A percentile compares a stretch with the other conserved stretches of the same genome.
Evolutionary conservation across 2,329 filamentous ascomycete species (phyloP).

Genomic region (Bipolaris bicolor): DNA sequence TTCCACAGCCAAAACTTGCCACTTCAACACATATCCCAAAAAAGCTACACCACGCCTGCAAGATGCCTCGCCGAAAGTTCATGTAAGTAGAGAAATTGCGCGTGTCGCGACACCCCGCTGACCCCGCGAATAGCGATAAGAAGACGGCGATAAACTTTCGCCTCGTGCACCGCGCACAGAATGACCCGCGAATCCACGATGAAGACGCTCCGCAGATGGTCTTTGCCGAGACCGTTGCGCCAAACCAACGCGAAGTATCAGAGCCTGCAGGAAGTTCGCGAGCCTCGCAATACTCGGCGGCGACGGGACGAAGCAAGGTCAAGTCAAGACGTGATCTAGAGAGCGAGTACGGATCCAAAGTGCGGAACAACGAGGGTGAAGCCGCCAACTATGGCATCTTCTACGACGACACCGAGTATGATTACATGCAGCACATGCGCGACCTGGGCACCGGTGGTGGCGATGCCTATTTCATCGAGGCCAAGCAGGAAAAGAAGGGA

Average conservation of each 20-base stretch:
- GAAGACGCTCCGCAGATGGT: conserved; percentile 87
- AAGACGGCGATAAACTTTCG: conserved; percentile 92
- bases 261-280: conserved; percentile 55
- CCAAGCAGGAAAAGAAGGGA: conserved; percentile 68
- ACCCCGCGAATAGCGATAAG: conserved; percentile 69
- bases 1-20: conserved; percentile 22
- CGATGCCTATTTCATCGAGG: conserved; percentile 83
- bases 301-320: conserved; percentile 54
- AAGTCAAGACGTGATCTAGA: conserved; percentile 81
- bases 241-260: conserved; percentile 39
- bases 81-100: conserved; percentile 60
- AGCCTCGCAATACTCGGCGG: conserved; percentile 53
- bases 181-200: conserved; percentile 97
- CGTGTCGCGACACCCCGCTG: conserved; percentile 32
- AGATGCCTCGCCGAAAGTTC: conserved; percentile 76
- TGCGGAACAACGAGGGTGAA: conserved; percentile 92
- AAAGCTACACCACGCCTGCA: conserved; percentile 40
- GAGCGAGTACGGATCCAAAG: conserved; percentile 69
- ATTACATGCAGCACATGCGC: conserved; percentile 99
- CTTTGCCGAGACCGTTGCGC: conserved; percentile 69
- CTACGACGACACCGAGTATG: conserved; percentile 93
- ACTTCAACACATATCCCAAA: neutral
- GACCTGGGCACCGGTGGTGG: conserved; percentile 72
- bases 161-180: conserved; percentile 93
- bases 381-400: conserved; percentile 93